Percentiles rank a stretch among this genome's conserved stretches.
phyloP scores from a whole-genome alignment of 495 filamentous ascomycete species.

The Pseudomonodictys pantanalensis region DNA sequence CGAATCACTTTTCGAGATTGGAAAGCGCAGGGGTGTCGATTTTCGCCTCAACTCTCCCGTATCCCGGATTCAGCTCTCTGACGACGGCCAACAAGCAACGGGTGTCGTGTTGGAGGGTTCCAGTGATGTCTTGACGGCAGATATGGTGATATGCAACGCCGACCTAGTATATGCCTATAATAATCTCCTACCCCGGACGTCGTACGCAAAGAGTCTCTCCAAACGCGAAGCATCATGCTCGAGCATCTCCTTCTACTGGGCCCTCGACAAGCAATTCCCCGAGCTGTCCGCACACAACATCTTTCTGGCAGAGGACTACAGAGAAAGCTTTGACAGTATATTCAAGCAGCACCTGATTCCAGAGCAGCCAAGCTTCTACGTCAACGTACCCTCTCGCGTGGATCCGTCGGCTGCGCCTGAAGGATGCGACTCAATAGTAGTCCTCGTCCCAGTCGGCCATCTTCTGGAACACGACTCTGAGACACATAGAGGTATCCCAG shows the following conservation, averaged over 20 bases:
- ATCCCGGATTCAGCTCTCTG: slow-evolving; percentile 46
- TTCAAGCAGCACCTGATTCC: slow-evolving; percentile 65
- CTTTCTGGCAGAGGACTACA: slow-evolving; percentile 68
- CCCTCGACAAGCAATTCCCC: slow-evolving; percentile 53
- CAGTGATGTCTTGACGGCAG: slow-evolving; percentile 54
- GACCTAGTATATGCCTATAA: slow-evolving; percentile 70
- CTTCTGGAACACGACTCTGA: slow-evolving; percentile 42
- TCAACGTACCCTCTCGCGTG: slow-evolving; percentile 66
- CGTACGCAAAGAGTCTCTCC: slow-evolving; percentile 49
- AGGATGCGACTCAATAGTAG: slow-evolving; percentile 59
- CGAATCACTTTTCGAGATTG: slow-evolving; percentile 54
- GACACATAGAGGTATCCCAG: slow-evolving; percentile 37
- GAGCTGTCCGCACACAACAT: slow-evolving; percentile 68
- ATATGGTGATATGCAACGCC: slow-evolving; percentile 64
- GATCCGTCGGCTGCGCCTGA: slow-evolving; percentile 62
- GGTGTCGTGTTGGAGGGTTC: slow-evolving; percentile 53
- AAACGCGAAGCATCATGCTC: slow-evolving; percentile 58
- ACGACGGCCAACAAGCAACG: slow-evolving; percentile 47
- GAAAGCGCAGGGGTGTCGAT: slow-evolving; percentile 53
- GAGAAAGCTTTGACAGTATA: slow-evolving; percentile 66
- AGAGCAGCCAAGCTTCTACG: slow-evolving; percentile 64
- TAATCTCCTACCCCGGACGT: slow-evolving; percentile 54
- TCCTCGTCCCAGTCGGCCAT: slow-evolving; percentile 67
- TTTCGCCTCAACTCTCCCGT: slow-evolving; percentile 57
- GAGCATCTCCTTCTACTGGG: slow-evolving; percentile 74